These are phyloP conservation scores for Leccinum uliginosum DNA, from an alignment of 768 basidiomycete genomes.

Conservation along the genomic window DNA sequence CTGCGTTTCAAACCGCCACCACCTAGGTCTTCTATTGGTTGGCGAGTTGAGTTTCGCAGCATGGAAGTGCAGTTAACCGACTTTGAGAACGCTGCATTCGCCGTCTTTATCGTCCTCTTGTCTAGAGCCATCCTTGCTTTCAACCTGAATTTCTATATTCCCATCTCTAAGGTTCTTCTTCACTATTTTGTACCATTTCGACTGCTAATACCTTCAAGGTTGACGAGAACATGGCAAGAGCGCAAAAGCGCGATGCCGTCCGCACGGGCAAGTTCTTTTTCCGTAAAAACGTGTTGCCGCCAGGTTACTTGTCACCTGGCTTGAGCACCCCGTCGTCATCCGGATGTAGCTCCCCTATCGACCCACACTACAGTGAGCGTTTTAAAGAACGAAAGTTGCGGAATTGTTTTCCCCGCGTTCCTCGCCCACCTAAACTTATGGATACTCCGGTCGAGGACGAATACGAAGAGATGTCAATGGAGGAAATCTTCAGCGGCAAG, in stretches of 20 bases:
- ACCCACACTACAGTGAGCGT: constrained; percentile 29
- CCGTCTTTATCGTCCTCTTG: constrained; percentile 90
- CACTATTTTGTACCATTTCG: neutral
- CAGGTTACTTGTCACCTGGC: constrained; percentile 33
- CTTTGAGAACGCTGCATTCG: constrained; percentile 97
- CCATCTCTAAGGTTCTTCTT: constrained; percentile 80
- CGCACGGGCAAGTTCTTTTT: constrained; percentile 80
- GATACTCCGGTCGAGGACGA: constrained; percentile 68
- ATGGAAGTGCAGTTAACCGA: constrained; percentile 99
- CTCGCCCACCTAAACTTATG: constrained; percentile 44
- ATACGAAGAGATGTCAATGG: constrained; percentile 87
- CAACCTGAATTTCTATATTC: constrained; percentile 92
- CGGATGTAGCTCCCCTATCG: constrained; percentile 33
- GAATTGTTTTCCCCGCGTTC: constrained; percentile 64
- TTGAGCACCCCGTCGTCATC: constrained; percentile 47
- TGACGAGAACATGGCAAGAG: constrained; percentile 92
- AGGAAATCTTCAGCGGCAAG: constrained; percentile 95
- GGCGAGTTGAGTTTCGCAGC: constrained; percentile 97
- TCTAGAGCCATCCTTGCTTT: constrained; percentile 91
- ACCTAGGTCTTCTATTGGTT: constrained; percentile 86
- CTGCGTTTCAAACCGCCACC: constrained; percentile 98
- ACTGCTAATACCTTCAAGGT: constrained; percentile 50
- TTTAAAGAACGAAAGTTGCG: constrained; percentile 62
- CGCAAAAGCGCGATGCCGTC: constrained; percentile 80
- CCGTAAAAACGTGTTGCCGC: constrained; percentile 77